Base-by-base conservation (phyloP, 345 rosid species). In the Arabidopsis arenosa region DNA sequence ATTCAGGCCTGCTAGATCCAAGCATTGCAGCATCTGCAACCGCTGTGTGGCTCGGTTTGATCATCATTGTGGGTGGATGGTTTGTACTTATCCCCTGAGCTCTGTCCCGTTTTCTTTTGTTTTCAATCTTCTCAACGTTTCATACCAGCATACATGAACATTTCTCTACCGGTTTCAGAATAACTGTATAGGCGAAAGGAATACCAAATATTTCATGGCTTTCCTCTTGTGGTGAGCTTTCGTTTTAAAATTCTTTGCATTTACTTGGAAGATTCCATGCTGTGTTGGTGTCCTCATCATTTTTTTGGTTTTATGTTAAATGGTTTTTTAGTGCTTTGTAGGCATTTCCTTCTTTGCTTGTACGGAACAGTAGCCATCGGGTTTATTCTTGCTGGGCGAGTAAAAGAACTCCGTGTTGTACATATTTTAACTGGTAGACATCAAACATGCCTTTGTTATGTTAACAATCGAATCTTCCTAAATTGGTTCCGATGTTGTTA, bases 11-110 rank as follows among this genome's bases (percentile, higher is more conserved):
- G 97, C 98, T 68, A 87, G 98, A 83, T 93, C 96, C 75, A 93
- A 93, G 83, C 97, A 91, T 76, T 93, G 98, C 80, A 85, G 98
- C 84, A 83, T 93, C 75, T 93, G 97, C 55, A 80, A 86, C 80
- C 89, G 93, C 9, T 93, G 98, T 84, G 93, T 93, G 35, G 98
- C 97, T 48, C 92, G 98, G 39, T 93, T 93, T 81, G 98, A 93
- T 63, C 98, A 93, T 84, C 98, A 93, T 65, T 93, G 97, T 78
- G 96, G 98, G 53, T 93, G 98, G 98, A 93, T 91, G 98, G 98
- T 93, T 70, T 0, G 87, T 60, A 14, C 75, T 39, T 65, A 14
- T 1, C 43, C 49, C 44, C 67, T 14, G 11, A 40, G 13, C 39
- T 60, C 40, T 53, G 51, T 43, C 66, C 9, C 33, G 32, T 28